Conservation (phyloP, 306 rosid species). For the Biancaea sappan region DNA sequence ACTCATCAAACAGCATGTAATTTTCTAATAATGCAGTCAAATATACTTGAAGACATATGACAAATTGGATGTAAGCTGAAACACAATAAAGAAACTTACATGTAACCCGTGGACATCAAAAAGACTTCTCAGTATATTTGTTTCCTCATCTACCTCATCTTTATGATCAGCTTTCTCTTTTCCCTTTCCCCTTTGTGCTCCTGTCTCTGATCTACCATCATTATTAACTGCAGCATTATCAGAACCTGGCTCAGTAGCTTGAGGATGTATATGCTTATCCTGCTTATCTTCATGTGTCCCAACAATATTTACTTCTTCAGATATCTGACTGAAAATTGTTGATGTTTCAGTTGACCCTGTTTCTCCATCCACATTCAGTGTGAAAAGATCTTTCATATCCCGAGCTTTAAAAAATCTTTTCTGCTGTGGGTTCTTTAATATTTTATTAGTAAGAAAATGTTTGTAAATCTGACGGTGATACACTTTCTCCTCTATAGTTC, state of each 20-base stretch:
- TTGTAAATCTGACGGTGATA: conserved; percentile 98
- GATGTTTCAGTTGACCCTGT: conserved; percentile 86
- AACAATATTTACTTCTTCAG: conserved; percentile 68
- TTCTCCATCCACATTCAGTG: conserved; percentile 70
- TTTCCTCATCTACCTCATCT: conserved; percentile 65
- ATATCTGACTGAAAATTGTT: conserved; percentile 71
- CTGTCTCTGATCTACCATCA: conserved; percentile 39
- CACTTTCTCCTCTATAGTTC: conserved; percentile 96
- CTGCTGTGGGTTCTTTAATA: conserved; percentile 95
- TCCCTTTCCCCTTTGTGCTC: conserved; percentile 49
- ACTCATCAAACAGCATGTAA: conserved; percentile 12
- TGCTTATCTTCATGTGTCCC: conserved; percentile 56
- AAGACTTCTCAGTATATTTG: conserved; percentile 73
- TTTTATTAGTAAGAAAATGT: conserved; percentile 93
- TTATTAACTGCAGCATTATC: conserved; percentile 42
- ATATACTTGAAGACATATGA: conserved; percentile 20
- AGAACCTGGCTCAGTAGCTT: conserved; percentile 33
- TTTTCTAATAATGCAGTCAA: conserved; percentile 22
- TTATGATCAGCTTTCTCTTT: conserved; percentile 62
- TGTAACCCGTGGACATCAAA: conserved; percentile 88
- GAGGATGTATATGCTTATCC: conserved; percentile 38
- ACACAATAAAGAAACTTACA: conserved; percentile 54
- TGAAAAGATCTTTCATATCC: conserved; percentile 97
- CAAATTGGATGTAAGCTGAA: conserved; percentile 23
- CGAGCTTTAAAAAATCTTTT: conserved; percentile 95